These are phyloP conservation scores for Trametes versicolor DNA, from an alignment of 1,284 basidiomycete species.

Conservation along the genomic window DNA sequence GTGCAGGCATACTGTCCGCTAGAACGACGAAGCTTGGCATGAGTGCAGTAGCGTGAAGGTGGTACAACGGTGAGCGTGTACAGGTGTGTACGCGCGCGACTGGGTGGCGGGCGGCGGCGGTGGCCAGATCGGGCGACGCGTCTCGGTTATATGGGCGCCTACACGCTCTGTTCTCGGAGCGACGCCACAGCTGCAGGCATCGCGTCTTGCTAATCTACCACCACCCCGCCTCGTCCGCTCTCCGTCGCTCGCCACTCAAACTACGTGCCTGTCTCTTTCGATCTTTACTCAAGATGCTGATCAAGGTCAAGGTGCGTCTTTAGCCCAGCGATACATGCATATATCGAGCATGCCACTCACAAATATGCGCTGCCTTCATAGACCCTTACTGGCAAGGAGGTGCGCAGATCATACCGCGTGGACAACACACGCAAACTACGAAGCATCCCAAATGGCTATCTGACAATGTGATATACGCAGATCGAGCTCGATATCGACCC, in stretches of 20 bases:
- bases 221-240: constrained; percentile 2
- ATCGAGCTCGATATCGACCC: constrained; percentile 97
- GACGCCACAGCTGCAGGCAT: constrained; percentile 23
- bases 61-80: too few relatives aligned
- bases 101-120: not conserved
- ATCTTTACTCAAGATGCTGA: constrained; percentile 63
- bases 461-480: constrained; percentile 49
- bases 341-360: constrained; percentile 18
- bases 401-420: constrained; percentile 46
- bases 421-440: not conserved
- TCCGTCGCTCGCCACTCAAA: not conserved
- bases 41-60: too few relatives aligned
- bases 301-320: constrained; percentile 80
- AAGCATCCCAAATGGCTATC: not conserved
- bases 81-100: too few relatives aligned
- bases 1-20: too few relatives aligned
- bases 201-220: constrained; percentile 13
- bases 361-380: constrained; percentile 44
- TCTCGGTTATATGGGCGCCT: constrained; percentile 21
- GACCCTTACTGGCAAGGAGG: constrained; percentile 96
- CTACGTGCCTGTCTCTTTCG: too few relatives aligned
- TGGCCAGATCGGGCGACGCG: constrained; percentile 12
- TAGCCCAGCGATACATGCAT: not conserved
- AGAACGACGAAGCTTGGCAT: too few relatives aligned
- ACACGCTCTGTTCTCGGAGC: constrained; percentile 22